Base-by-base conservation (phyloP, 768 basidiomycete genomes). In the Suillus paluster region DNA sequence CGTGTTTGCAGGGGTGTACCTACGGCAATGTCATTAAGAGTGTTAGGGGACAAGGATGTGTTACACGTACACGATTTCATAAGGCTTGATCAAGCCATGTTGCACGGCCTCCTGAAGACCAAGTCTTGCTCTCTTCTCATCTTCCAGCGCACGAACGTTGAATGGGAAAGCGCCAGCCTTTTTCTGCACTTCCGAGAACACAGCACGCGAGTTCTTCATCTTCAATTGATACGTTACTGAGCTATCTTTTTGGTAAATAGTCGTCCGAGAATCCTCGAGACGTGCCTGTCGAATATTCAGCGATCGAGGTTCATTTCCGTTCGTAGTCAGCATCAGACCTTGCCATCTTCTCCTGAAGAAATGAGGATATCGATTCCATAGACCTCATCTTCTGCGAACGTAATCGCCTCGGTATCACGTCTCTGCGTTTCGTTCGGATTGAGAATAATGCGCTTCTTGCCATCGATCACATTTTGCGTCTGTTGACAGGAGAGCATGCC, bases 81-180 rank as follows among this genome's bases (percentile, higher is more conserved):
- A 98, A 49, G 95, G 93, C 77, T 94, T 94, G 64, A 99, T 87
- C 50, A 98, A 84, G 70, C 87, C 87, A 75, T 99, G 97, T 74
- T 96, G 91, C 41, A 96, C 94, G 53, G 97, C 96, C 79, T 99
- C 97, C 73, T 92, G 90, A 38, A 99, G 84, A 67, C 97, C 97
- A 84, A 99, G 90, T 41, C 97, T 89, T 30, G 94, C 90, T 58
- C 94, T 87, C 79, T 96, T 96, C 84, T 99, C 97, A 71, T 99
- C 97, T 66, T 97, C 97, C 61, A 99, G 84, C 50, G 84, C 83
- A 64, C 97, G 93, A 65, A 99, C 85, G 70, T 96, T 98, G 84
- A 99, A 98, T 38, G 97, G 97, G 87, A 99, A 99, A 5, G 94
- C 84, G 27, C 97, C 97, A 45, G 97, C 94, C 78, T 98, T 99